A percentile compares a stretch with the other conserved stretches of the same genome.
These are phyloP conservation scores for Curvularia lunata DNA, from an alignment of 2,329 filamentous ascomycete genomes.

Conservation along the genomic window DNA sequence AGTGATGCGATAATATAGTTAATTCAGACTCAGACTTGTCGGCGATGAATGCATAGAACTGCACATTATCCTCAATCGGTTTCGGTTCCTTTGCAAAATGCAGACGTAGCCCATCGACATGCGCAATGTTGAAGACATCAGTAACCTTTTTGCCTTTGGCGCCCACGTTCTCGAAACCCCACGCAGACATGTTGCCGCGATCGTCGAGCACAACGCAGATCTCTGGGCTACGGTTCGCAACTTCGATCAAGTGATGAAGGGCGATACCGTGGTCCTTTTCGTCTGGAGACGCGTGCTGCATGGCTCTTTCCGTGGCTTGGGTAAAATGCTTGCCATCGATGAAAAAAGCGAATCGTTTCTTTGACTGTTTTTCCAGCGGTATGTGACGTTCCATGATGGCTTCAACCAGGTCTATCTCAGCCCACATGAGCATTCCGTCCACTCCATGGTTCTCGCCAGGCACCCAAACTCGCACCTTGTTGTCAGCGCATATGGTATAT, in stretches of 20 bases:
- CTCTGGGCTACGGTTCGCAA: conserved; percentile 85
- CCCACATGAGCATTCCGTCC: conserved; percentile 79
- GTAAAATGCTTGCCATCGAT: conserved; percentile 82
- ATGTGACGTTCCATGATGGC: conserved; percentile 68
- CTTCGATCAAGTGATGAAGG: conserved; percentile 81
- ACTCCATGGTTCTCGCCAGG: conserved; percentile 73
- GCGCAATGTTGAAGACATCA: conserved; percentile 84
- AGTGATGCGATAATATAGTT: conserved; percentile 79
- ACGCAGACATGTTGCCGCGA: conserved; percentile 85
- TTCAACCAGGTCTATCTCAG: conserved; percentile 75
- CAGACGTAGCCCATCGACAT: conserved; percentile 66
- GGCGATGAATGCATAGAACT: conserved; percentile 76
- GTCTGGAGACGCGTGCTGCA: conserved; percentile 66
- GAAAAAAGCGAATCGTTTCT: conserved; percentile 74
- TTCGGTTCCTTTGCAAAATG: conserved; percentile 46
- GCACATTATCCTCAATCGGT: conserved; percentile 63
- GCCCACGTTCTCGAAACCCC: conserved; percentile 87
- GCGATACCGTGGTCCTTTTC: conserved; percentile 71
- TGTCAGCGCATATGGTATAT: conserved; percentile 86
- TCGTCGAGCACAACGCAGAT: conserved; percentile 85
- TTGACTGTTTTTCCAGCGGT: conserved; percentile 47
- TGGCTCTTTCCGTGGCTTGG: conserved; percentile 75
- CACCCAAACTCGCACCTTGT: conserved; percentile 82
- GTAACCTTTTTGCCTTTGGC: conserved; percentile 69
- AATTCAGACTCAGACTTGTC: conserved; percentile 66